These are phyloP conservation scores for Nitzschia palea DNA, from an alignment of 108 stramenopile genomes.

Conservation along the genomic window DNA sequence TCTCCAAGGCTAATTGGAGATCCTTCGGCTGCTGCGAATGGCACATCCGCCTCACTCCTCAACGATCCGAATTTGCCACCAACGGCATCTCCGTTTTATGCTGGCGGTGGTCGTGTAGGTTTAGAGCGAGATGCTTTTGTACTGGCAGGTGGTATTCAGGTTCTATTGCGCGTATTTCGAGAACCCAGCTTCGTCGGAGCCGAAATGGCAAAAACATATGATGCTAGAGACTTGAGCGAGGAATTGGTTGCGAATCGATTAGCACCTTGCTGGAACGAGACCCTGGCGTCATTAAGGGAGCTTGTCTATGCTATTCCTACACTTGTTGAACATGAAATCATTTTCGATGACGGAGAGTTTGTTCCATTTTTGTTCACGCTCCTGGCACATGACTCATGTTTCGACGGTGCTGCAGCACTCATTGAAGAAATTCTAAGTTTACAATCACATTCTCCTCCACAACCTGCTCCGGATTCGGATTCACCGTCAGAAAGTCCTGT, in stretches of 20 bases:
- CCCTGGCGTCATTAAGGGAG: conserved; percentile 57
- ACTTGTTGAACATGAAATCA: conserved; percentile 37
- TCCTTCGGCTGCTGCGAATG: conserved; percentile 21
- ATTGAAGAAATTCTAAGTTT: conserved; percentile 79
- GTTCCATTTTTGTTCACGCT: conserved; percentile 70
- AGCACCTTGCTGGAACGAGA: conserved; percentile 66
- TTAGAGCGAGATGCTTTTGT: conserved; percentile 63
- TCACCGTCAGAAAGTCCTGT: background rate
- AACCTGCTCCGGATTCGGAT: conserved; percentile 3
- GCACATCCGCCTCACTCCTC: background rate
- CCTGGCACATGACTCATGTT: conserved; percentile 55
- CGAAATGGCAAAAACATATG: conserved; percentile 38
- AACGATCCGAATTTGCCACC: conserved; percentile 50
- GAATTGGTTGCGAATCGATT: conserved; percentile 42
- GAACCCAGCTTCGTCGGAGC: conserved; percentile 56
- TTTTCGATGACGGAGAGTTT: conserved; percentile 47
- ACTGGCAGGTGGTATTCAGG: conserved; percentile 43
- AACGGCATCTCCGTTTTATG: conserved; percentile 43
- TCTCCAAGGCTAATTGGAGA: conserved; percentile 63
- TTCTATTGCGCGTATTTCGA: conserved; percentile 43
- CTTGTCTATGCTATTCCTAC: conserved; percentile 50
- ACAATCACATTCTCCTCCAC: conserved; percentile 40
- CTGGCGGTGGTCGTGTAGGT: conserved; percentile 53
- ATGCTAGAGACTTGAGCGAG: conserved; percentile 50
- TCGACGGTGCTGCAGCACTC: conserved; percentile 63